Percentiles rank a stretch among this genome's conserved stretches.
Conservation (phyloP, 495 filamentous ascomycete genomes). For the Penicillium taxi region DNA sequence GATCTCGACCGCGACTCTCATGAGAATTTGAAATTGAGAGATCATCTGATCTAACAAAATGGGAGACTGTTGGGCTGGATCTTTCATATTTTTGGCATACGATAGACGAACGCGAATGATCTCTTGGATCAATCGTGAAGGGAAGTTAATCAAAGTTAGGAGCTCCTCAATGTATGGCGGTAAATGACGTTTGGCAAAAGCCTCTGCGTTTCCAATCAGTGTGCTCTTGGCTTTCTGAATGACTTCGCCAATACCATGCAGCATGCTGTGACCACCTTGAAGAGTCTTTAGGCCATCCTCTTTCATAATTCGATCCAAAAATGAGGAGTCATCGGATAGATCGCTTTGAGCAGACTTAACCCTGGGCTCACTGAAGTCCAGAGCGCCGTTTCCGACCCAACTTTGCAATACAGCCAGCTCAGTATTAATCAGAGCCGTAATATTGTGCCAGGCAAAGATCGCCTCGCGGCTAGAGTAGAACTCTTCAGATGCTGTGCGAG, state of each 20-base stretch:
- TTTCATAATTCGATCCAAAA: constrained; percentile 95
- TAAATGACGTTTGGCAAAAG: constrained; percentile 82
- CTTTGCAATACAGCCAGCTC: constrained; percentile 81
- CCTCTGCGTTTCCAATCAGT: constrained; percentile 75
- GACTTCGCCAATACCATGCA: constrained; percentile 70
- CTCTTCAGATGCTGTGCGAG: constrained; percentile 60
- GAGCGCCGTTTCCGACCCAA: constrained; percentile 93
- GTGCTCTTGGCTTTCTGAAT: constrained; percentile 91
- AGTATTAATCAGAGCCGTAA: constrained; percentile 94
- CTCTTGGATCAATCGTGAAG: constrained; percentile 89
- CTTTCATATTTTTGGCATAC: constrained; percentile 91
- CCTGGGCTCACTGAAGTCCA: constrained; percentile 71
- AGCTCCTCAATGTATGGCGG: constrained; percentile 97
- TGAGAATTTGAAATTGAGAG: constrained; percentile 85
- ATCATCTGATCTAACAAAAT: constrained; percentile 98
- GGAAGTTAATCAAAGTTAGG: constrained; percentile 92
- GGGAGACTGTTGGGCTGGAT: constrained; percentile 71
- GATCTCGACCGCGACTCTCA: constrained; percentile 83
- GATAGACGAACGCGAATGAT: constrained; percentile 89
- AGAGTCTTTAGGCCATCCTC: constrained; percentile 90
- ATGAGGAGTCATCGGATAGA: constrained; percentile 79
- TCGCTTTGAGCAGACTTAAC: constrained; percentile 45
- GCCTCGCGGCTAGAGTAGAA: constrained; percentile 77
- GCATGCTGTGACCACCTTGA: constrained; percentile 72
- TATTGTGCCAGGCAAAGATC: constrained; percentile 93